phyloP scores from a whole-genome alignment of 2,329 filamentous ascomycete genomes.

The Nannizziopsis arthrosporioides region DNA sequence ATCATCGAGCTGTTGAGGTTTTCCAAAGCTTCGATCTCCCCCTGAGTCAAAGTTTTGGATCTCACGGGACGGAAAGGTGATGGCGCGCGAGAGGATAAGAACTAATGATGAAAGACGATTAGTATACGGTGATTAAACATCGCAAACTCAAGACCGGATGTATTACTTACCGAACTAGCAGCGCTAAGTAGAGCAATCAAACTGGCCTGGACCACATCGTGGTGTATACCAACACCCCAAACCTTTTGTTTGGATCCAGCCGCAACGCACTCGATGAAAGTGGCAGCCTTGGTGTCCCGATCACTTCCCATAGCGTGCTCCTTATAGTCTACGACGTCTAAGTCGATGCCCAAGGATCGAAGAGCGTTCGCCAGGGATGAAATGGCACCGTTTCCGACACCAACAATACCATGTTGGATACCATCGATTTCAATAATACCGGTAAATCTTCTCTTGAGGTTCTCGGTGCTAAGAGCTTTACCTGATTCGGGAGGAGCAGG shows the following conservation, averaged over 20 bases:
- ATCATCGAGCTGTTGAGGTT: slow-evolving; percentile 24
- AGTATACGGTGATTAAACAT: neutral
- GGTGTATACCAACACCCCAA: slow-evolving; percentile 85
- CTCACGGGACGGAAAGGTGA: slow-evolving; percentile 49
- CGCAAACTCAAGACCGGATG: neutral
- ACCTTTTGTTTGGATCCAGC: slow-evolving; percentile 57
- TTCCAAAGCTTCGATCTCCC: slow-evolving; percentile 36
- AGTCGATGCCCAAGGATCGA: slow-evolving; percentile 62
- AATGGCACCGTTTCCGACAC: slow-evolving; percentile 80
- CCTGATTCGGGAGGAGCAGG: slow-evolving; percentile 57
- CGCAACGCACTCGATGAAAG: slow-evolving; percentile 81
- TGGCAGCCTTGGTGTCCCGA: slow-evolving; percentile 78
- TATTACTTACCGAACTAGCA: slow-evolving; percentile 63
- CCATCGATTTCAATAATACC: slow-evolving; percentile 77
- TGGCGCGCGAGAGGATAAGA: slow-evolving; percentile 59
- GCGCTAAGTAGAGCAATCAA: slow-evolving; percentile 76
- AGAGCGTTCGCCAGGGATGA: slow-evolving; percentile 78
- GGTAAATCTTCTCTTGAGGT: slow-evolving; percentile 69
- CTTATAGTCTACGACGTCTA: slow-evolving; percentile 91
- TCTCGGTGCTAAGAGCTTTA: slow-evolving; percentile 63
- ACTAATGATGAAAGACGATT: slow-evolving; percentile 39
- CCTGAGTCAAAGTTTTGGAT: slow-evolving; percentile 39
- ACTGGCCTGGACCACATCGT: slow-evolving; percentile 83
- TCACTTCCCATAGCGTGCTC: slow-evolving; percentile 83
- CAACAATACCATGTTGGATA: slow-evolving; percentile 63